These are phyloP conservation scores for Entoloma clypeatum DNA, from an alignment of 1,284 basidiomycete species.

Conservation along the genomic window DNA sequence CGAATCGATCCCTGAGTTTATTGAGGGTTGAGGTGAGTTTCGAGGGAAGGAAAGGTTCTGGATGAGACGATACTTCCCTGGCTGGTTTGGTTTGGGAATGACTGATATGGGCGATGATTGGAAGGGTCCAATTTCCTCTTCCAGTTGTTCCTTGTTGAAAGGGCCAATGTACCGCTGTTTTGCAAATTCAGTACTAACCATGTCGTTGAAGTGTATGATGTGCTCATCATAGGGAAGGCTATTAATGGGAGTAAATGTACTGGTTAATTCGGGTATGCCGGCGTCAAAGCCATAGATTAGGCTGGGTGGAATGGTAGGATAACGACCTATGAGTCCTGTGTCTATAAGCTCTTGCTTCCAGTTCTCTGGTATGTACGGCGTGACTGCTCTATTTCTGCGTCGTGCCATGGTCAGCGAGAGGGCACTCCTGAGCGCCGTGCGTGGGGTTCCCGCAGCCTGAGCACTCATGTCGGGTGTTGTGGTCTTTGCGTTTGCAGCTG, in stretches of 20 bases:
- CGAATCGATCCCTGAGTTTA: slow-evolving; percentile 34
- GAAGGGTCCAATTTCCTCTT: slow-evolving; percentile 33
- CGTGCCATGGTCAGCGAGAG: no score
- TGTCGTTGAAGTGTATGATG: no score
- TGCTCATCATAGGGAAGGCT: no score
- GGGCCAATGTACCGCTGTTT: slow-evolving; percentile 31
- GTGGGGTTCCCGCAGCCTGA: neutral
- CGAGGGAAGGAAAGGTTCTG: slow-evolving; percentile 39
- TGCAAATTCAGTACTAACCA: no score
- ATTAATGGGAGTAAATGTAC: no score
- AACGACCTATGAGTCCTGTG: no score
- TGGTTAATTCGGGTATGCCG: no score
- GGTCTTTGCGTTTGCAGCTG: neutral
- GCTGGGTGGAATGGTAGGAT: no score
- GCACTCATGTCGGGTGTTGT: slow-evolving; percentile 1
- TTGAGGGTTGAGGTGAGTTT: slow-evolving; percentile 18
- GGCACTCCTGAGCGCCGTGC: slow-evolving; percentile 2
- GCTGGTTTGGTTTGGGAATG: slow-evolving; percentile 29
- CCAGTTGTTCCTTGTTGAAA: slow-evolving; percentile 20
- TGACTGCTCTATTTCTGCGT: no score
- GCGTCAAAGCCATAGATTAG: no score
- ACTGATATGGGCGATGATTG: slow-evolving; percentile 37
- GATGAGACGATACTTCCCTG: slow-evolving; percentile 28
- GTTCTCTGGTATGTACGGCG: no score
- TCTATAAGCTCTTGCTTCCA: no score